Conservation (phyloP, 1,284 basidiomycete genomes). For the Anthracocystis walkeri region DNA sequence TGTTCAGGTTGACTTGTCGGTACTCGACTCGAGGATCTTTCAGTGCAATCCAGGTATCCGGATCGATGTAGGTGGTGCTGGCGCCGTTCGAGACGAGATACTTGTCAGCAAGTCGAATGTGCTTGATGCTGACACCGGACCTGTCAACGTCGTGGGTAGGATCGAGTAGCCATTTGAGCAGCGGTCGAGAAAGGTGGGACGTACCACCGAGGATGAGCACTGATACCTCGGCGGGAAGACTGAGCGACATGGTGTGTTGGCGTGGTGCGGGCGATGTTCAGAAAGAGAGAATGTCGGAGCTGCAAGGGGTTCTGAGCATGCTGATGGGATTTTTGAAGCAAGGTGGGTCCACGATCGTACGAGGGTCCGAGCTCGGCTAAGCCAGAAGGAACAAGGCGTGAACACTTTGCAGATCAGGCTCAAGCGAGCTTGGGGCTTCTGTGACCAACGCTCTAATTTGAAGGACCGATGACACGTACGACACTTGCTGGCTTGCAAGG, state of each 20-base stretch:
- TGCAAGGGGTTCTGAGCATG: background rate
- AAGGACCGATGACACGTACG: too few relatives aligned
- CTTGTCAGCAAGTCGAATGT: slow-evolving; percentile 59
- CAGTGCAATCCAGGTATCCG: slow-evolving; percentile 36
- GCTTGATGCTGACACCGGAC: slow-evolving; percentile 21
- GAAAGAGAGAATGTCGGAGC: background rate
- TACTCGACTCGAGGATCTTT: slow-evolving; percentile 56
- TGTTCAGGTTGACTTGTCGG: slow-evolving; percentile 54
- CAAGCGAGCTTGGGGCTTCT: too few relatives aligned
- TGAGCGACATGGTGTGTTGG: slow-evolving; percentile 1
- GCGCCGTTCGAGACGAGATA: slow-evolving; percentile 36
- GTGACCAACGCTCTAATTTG: too few relatives aligned
- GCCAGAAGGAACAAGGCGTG: too few relatives aligned
- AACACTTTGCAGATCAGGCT: too few relatives aligned
- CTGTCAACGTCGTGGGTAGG: slow-evolving; percentile 8
- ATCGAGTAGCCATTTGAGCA: slow-evolving; percentile 47
- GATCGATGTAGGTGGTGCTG: slow-evolving; percentile 49
- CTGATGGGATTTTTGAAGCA: background rate
- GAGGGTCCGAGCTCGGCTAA: too few relatives aligned
- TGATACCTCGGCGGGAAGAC: slow-evolving; percentile 34
- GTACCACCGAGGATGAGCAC: slow-evolving; percentile 58
- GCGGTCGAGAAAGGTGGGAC: slow-evolving; percentile 37
- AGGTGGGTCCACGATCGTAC: too few relatives aligned
- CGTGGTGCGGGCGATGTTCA: background rate
- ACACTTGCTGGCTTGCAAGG: too few relatives aligned